Conservation (phyloP, 164 flowering plant genomes). For the Tetracentron sinense region DNA sequence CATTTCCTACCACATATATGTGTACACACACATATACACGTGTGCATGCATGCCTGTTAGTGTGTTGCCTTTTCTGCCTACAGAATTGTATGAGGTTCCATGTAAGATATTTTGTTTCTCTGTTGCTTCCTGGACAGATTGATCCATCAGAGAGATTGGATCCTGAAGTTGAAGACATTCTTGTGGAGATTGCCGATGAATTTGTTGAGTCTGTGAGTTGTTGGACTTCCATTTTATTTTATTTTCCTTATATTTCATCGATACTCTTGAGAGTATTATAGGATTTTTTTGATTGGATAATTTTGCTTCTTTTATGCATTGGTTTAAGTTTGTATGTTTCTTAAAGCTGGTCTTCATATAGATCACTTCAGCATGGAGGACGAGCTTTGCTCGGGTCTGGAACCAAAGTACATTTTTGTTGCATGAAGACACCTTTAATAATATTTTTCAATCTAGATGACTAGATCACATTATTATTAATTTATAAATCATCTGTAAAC, state of each 20-base stretch:
- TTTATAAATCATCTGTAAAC: not conserved
- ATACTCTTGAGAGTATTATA: not conserved
- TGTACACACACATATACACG: not conserved
- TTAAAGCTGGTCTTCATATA: not conserved
- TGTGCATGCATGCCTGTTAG: not conserved
- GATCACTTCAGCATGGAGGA: not conserved
- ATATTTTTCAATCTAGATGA: not conserved
- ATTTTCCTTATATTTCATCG: not conserved
- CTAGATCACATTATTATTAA: not conserved
- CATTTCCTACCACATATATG: no score
- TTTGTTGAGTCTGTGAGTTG: slow-evolving; percentile 88
- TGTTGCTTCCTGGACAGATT: slow-evolving; percentile 44
- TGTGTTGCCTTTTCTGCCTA: not conserved
- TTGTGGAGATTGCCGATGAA: slow-evolving; percentile 87
- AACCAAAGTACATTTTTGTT: not conserved
- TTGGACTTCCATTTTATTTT: not conserved
- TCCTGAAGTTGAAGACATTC: slow-evolving; percentile 87
- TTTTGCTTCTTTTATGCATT: not conserved
- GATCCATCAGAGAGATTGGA: slow-evolving; percentile 83
- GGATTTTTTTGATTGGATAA: not conserved
- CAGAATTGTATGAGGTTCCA: not conserved
- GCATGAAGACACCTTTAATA: not conserved
- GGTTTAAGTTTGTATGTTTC: no score
- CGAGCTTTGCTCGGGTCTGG: not conserved
- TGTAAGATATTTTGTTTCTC: not conserved